These are phyloP conservation scores for Cercospora nicotianae DNA, from an alignment of 2,329 filamentous ascomycete species.

Conservation along the genomic window DNA sequence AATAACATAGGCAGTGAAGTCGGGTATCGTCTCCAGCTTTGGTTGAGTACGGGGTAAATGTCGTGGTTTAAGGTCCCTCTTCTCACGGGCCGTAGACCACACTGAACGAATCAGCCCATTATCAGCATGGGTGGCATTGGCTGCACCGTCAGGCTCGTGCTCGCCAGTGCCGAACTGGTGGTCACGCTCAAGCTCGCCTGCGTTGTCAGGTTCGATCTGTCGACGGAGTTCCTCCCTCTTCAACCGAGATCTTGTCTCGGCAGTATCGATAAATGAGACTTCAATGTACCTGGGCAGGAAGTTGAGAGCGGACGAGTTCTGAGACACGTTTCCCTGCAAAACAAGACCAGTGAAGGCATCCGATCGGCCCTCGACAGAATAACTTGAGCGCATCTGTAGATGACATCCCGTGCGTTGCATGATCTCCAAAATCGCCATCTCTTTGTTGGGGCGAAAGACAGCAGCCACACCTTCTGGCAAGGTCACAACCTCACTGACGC, in stretches of 20 bases:
- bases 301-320: slow-evolving; percentile 25
- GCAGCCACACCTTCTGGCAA: slow-evolving; percentile 26
- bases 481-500: slow-evolving; percentile 27
- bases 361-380: slow-evolving; percentile 23
- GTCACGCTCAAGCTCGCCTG: neutral
- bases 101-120: slow-evolving; percentile 8
- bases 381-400: neutral
- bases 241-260: neutral
- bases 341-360: slow-evolving; percentile 25
- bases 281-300: slow-evolving; percentile 20
- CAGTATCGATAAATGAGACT: slow-evolving; percentile 1
- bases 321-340: slow-evolving; percentile 24
- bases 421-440: slow-evolving; percentile 32
- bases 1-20: slow-evolving; percentile 20
- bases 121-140: neutral
- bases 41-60: neutral
- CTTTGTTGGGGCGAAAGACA: slow-evolving; percentile 24
- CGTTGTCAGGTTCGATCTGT: neutral
- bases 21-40: neutral
- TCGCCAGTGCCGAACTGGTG: neutral
- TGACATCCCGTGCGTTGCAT: slow-evolving; percentile 37
- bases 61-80: neutral
- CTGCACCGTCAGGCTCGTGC: neutral
- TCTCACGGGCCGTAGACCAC: slow-evolving; percentile 16
- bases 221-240: slow-evolving; percentile 4